Evolutionary conservation across 306 rosid species (phyloP), one percentile per base, ranked within the genome.

Genomic region (Prunus salicina): DNA sequence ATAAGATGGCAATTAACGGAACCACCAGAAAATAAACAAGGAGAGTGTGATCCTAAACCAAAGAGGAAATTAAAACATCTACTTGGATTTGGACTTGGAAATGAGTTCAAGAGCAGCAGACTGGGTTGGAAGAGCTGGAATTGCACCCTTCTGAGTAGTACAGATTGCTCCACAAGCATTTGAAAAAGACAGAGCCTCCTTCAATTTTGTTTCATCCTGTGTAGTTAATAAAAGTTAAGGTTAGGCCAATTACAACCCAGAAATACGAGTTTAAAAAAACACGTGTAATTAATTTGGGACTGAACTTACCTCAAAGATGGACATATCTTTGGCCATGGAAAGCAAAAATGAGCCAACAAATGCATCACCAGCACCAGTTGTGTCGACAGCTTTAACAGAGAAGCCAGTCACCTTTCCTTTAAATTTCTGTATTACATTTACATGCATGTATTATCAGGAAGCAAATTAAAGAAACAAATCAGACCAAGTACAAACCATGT

Each of bases 311-410:
- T 80, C 78, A 65, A 87, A 82, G 72, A 87, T 82, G 49, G 77
- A 51, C 28, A 77, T 0, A 79, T 89, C 80, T 49, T 71, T 82
- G 28, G 90, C 88, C 76, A 87, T 70, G 64, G 86, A 76, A 6
- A 77, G 58, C 32, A 89, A 78, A 61, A 89, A 43, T 63, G 94
- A 78, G 41, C 91, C 91, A 47, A 89, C 84, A 86, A 89, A 89
- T 67, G 94, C 76, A 86, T 85, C 94, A 52, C 94, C 94, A 45
- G 94, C 94, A 76, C 94, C 94, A 68, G 94, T 89, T 73, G 93
- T 89, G 79, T 89, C 93, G 51, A 89, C 64, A 53, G 87, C 13
- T 0, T 76, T 82, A 77, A 84, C 94, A 58, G 82, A 55, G 69
- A 87, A 87, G 51, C 94, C 94, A 9, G 69, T 1, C 66, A 87